phyloP scores from a whole-genome alignment of 441 rosid genomes.

The Erysimum cheiri region DNA sequence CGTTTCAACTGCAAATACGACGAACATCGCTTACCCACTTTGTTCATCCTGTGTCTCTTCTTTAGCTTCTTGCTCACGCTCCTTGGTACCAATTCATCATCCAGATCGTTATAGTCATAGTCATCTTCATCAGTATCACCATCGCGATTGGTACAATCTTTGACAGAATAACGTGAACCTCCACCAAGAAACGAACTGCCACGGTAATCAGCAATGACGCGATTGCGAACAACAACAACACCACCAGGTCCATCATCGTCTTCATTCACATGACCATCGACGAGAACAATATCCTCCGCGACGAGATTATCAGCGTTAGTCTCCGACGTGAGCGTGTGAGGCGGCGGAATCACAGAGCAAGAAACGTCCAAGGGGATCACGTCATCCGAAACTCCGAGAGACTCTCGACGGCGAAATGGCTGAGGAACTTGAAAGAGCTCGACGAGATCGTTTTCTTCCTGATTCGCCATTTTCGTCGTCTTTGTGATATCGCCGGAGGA shows the following conservation, averaged over 20 bases:
- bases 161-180: not conserved
- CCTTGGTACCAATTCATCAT: slow-evolving; percentile 20
- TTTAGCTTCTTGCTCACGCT: slow-evolving; percentile 21
- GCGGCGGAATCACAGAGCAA: not conserved
- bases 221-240: not conserved
- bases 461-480: slow-evolving; percentile 7
- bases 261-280: not conserved
- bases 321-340: not conserved
- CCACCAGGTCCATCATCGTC: not conserved
- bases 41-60: slow-evolving; percentile 3
- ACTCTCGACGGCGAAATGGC: not conserved
- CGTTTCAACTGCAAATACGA: slow-evolving; percentile 4
- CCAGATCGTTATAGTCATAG: not conserved
- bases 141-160: not conserved
- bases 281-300: not conserved
- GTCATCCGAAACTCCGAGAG: not conserved
- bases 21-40: not conserved
- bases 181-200: not conserved
- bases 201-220: not conserved
- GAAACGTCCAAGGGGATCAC: not conserved
- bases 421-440: too few species aligned
- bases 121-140: slow-evolving; percentile 1
- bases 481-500: not conserved
- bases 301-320: not conserved
- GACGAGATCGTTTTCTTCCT: not conserved